Percentiles rank a stretch among this genome's conserved stretches.
Conservation (phyloP, 139 green algal species). For the Ettlia oleoabundans region DNA sequence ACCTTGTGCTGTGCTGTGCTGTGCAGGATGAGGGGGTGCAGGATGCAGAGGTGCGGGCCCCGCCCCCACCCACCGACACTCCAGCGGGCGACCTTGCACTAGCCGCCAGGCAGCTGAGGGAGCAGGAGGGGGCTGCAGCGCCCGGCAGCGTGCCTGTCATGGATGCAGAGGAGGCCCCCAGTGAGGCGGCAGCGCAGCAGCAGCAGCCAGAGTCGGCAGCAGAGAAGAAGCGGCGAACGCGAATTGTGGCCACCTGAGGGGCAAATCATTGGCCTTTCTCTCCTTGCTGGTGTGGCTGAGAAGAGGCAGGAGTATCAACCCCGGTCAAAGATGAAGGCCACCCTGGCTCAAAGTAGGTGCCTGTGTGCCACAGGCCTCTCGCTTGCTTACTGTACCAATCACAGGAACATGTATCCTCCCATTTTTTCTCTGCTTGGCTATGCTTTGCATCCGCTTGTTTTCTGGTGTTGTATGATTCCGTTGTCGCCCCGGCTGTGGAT, state of each 20-base stretch:
- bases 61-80: slow-evolving; percentile 28
- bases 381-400: neutral
- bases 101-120: slow-evolving; percentile 20
- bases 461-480: too few relatives aligned
- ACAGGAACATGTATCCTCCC: too few relatives aligned
- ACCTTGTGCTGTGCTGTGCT: neutral
- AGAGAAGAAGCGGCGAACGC: slow-evolving; percentile 22
- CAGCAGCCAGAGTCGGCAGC: neutral
- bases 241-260: slow-evolving; percentile 20
- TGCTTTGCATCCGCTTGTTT: too few relatives aligned
- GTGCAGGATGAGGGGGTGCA: neutral
- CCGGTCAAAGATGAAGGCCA: too few relatives aligned
- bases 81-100: slow-evolving; percentile 26
- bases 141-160: neutral
- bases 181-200: neutral
- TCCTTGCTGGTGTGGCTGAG: too few relatives aligned
- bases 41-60: neutral
- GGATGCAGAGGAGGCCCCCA: neutral
- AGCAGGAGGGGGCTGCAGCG: neutral
- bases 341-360: too few relatives aligned
- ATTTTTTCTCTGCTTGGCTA: too few relatives aligned
- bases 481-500: too few relatives aligned
- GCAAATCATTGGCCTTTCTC: too few relatives aligned
- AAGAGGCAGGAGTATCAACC: too few relatives aligned
- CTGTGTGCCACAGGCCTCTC: too few relatives aligned